Evolutionary conservation across 257 asterid species (phyloP), one percentile per base, ranked within the genome.

Genomic region (Linaria vulgaris): DNA sequence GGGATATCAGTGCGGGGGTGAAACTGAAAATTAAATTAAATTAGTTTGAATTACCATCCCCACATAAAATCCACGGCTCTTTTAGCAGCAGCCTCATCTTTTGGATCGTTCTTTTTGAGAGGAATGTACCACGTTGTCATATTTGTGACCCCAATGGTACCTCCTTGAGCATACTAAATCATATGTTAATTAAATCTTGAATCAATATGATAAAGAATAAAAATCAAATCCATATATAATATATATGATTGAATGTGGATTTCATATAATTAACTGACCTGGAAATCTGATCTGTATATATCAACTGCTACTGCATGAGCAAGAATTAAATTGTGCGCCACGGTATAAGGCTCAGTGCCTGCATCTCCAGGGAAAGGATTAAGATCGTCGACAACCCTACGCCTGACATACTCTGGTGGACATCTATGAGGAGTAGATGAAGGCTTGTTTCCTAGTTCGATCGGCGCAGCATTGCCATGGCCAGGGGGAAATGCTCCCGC

Each of bases 261-360:
- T 27, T 27, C 34, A 27, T 6, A 27, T 27, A 27, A 27, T 27
- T n/a, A n/a, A 27, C 4, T 27, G 34, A 27, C 64, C 64, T 59
- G 38, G 64, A 11, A 59, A 19, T 15, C 13, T 20, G 6, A 20
- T 25, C 52, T 21, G 50, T 25, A 48, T n/a, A 34, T 9, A 8
- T 55, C 19, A 12, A 62, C 78, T 5, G 71, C 71, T 21, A 17
- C 44, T n/a, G 75, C 77, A 41, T 76, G 81, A 67, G 67, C 67
- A 57, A 73, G 76, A 14, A 77, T 68, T 48, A 73, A 12, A 56
- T 77, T 27, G 21, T 80, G 86, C 3, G 73, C 74, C 1, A 75
- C 79, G 0, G 30, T 23, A 21, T 80, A 80, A 0, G 86, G 86
- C 21, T 76, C 82, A 0, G 69, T 71, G 39, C 67, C 78, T 0